Evolutionary conservation across 257 asterid species (phyloP).

Genomic region (Linderniella brevidens): DNA sequence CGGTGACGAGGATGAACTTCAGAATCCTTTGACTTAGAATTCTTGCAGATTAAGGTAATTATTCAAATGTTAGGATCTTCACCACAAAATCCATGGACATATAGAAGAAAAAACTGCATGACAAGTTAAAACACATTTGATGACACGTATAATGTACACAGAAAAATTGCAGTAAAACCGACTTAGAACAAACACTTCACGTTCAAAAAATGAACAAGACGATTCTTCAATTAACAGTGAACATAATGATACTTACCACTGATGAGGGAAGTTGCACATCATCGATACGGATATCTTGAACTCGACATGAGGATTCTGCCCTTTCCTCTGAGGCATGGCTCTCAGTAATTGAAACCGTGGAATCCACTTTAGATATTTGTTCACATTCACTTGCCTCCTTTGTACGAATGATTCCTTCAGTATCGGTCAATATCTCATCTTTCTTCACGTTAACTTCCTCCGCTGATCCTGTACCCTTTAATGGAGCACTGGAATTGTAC

Average conservation of each 20-base stretch:
- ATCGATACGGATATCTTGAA: slow-evolving; percentile 12
- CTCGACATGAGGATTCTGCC: slow-evolving; percentile 14
- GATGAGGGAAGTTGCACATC: slow-evolving; percentile 8
- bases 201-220: too few species aligned
- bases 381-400: slow-evolving; percentile 8
- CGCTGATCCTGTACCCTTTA: slow-evolving; percentile 5
- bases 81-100: background rate
- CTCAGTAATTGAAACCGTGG: slow-evolving; percentile 7
- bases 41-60: slow-evolving; percentile 17
- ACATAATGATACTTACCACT: slow-evolving; percentile 6
- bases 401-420: slow-evolving; percentile 14
- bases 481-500: slow-evolving; percentile 14
- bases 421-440: slow-evolving; percentile 11
- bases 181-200: too few species aligned
- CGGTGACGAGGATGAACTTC: slow-evolving; percentile 11
- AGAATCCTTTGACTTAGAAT: slow-evolving; percentile 12
- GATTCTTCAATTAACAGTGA: background rate
- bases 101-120: background rate
- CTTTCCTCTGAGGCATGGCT: slow-evolving; percentile 9
- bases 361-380: slow-evolving; percentile 6
- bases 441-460: slow-evolving; percentile 13
- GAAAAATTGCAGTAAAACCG: too few species aligned
- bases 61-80: background rate
- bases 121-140: too few species aligned
- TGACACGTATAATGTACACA: too few species aligned